Evolutionary conservation across 208 protist species (phyloP).

Genomic region (Crithidia expoeki): DNA sequence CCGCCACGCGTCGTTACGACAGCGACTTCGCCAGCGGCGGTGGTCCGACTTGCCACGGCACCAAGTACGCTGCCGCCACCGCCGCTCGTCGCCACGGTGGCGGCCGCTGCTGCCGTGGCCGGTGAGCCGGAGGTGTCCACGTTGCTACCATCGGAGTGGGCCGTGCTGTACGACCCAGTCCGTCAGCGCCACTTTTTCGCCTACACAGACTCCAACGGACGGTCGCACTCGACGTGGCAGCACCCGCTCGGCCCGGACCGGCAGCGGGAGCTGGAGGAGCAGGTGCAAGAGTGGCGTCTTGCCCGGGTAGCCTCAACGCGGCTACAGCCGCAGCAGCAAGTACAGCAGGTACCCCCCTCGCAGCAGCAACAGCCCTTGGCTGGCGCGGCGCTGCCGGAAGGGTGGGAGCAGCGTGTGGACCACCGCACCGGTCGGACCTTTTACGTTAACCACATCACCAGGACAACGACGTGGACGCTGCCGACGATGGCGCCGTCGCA

Average conservation of each 20-base stretch:
- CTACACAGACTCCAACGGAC: conserved; percentile 42
- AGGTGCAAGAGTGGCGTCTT: conserved; percentile 25
- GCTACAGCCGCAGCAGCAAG: conserved; percentile 6
- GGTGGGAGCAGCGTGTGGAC: conserved; percentile 53
- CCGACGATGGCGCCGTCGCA: conserved; percentile 20
- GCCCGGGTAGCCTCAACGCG: background rate
- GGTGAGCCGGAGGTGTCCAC: conserved; percentile 59
- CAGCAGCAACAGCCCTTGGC: conserved; percentile 13
- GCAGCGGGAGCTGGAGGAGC: conserved; percentile 56
- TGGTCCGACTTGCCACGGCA: conserved; percentile 22
- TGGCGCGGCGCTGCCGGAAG: conserved; percentile 29
- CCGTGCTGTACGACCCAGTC: conserved; percentile 53
- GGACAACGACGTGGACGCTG: conserved; percentile 60
- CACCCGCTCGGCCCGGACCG: conserved; percentile 59
- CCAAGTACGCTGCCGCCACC: conserved; percentile 26
- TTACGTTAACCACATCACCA: conserved; percentile 80
- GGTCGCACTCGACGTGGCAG: conserved; percentile 56
- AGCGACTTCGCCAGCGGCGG: conserved; percentile 22
- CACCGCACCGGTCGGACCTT: conserved; percentile 53
- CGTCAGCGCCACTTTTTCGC: conserved; percentile 70
- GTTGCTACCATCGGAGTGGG: conserved; percentile 57
- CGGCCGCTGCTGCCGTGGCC: background rate
- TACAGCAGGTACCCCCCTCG: conserved; percentile 12
- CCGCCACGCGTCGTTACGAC: conserved; percentile 21
- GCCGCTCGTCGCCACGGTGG: background rate